Conservation (phyloP, 371 early-diverging fungal genomes). For the Umbelopsis sp. region DNA sequence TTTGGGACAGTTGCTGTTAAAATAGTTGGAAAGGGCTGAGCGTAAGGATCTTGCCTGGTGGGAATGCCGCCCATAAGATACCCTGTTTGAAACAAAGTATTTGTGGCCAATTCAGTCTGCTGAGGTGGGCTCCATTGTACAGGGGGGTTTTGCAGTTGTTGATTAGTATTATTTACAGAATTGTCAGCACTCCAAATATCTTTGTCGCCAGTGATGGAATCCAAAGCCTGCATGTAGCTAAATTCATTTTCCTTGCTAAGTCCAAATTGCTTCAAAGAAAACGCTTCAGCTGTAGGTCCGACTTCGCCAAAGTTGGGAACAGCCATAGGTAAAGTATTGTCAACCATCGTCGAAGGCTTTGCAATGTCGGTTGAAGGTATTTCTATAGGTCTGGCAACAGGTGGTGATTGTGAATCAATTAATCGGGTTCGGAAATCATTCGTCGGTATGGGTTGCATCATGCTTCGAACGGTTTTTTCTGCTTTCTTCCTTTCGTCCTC, state of each 20-base stretch:
- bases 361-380: not conserved
- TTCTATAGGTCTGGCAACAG: not conserved
- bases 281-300: slow-evolving; percentile 37
- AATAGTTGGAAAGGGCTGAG: not conserved
- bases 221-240: slow-evolving; percentile 26
- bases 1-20: not conserved
- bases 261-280: slow-evolving; percentile 50
- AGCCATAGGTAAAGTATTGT: not conserved
- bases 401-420: not conserved
- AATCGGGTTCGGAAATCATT: not conserved
- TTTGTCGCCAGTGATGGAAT: slow-evolving; percentile 27
- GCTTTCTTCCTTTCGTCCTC: not conserved
- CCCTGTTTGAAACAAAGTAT: slow-evolving; percentile 16
- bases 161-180: not conserved
- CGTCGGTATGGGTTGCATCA: not conserved
- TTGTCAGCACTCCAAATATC: slow-evolving; percentile 22
- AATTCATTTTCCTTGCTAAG: slow-evolving; percentile 31
- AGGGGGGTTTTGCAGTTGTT: not conserved
- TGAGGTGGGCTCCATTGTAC: not conserved
- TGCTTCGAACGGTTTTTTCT: not conserved
- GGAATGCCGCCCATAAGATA: slow-evolving; percentile 4
- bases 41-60: not conserved
- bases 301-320: not conserved
- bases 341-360: not conserved
- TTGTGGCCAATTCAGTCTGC: not conserved